Conservation (phyloP, 129 eudicot species). For the Saposhnikovia divaricata region DNA sequence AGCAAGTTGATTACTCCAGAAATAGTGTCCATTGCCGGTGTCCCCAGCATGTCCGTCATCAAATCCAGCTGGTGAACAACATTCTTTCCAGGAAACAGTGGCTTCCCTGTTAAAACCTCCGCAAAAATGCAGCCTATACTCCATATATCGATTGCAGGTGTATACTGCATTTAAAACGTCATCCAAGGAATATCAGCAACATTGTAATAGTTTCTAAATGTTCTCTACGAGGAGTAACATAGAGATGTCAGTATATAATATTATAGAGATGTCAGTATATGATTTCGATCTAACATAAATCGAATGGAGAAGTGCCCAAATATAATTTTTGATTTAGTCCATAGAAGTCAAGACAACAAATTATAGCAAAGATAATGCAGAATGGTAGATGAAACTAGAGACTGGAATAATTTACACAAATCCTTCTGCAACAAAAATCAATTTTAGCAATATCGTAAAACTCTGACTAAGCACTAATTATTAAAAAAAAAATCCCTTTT, state of each 20-base stretch:
- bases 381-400: background rate
- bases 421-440: background rate
- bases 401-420: background rate
- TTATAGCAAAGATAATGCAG: background rate
- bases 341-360: background rate
- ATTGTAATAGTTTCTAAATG: background rate
- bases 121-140: slow-evolving; percentile 90
- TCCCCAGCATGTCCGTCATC: slow-evolving; percentile 81
- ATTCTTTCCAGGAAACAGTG: slow-evolving; percentile 79
- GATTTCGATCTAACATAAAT: background rate
- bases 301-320: background rate
- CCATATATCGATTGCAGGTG: slow-evolving; percentile 89
- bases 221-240: background rate
- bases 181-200: background rate
- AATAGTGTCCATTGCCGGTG: slow-evolving; percentile 71
- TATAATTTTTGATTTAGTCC: background rate
- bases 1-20: slow-evolving; percentile 43
- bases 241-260: background rate
- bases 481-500: background rate
- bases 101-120: slow-evolving; percentile 77
- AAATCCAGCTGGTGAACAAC: slow-evolving; percentile 87
- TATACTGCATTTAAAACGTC: slow-evolving; percentile 44
- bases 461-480: background rate
- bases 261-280: background rate
- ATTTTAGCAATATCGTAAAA: background rate